Evolutionary conservation across 139 green algal genomes (phyloP).

Genomic region (Protoeuglena noctilucae): DNA sequence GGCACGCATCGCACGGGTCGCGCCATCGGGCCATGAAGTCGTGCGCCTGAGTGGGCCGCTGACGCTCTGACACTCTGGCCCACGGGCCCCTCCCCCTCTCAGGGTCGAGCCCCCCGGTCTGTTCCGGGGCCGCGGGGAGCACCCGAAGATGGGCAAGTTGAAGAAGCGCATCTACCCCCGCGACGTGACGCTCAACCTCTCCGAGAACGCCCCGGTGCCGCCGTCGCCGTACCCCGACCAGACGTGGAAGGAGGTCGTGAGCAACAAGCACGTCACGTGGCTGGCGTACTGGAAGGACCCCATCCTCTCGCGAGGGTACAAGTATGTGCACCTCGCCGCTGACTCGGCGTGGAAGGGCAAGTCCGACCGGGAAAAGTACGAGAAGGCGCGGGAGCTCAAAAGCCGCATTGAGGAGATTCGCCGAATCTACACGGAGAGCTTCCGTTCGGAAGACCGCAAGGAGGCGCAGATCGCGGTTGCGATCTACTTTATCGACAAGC

Average conservation of each 20-base stretch:
- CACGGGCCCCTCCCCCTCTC: too few relatives aligned
- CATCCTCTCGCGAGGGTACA: conserved; percentile 51
- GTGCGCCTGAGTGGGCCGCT: too few relatives aligned
- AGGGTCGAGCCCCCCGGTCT: conserved; percentile 91
- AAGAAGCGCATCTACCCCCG: conserved; percentile 87
- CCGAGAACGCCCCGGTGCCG: conserved; percentile 21
- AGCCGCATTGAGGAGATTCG: conserved; percentile 30
- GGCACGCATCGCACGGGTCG: too few relatives aligned
- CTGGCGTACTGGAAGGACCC: conserved; percentile 94
- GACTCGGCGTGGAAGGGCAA: conserved; percentile 81
- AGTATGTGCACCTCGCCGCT: conserved; percentile 91
- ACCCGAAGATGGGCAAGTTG: conserved; percentile 95
- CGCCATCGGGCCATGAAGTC: too few relatives aligned
- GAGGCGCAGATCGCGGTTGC: conserved; percentile 79
- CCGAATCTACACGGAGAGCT: conserved; percentile 39
- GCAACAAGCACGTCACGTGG: conserved; percentile 94
- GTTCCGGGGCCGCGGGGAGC: conserved; percentile 93
- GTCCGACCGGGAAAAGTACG: conserved; percentile 86
- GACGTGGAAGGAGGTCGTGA: conserved; percentile 26
- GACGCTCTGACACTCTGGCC: too few relatives aligned
- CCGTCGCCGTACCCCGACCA: conserved; percentile 2
- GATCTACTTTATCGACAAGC: conserved; percentile 94
- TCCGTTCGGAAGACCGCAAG: conserved; percentile 26
- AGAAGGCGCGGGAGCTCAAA: conserved; percentile 88
- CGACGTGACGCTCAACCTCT: conserved; percentile 97